Evolutionary conservation across 2,329 filamentous ascomycete species (phyloP), one percentile per base, ranked within the genome.

Genomic region (Macrophomina pseudophaseolina): DNA sequence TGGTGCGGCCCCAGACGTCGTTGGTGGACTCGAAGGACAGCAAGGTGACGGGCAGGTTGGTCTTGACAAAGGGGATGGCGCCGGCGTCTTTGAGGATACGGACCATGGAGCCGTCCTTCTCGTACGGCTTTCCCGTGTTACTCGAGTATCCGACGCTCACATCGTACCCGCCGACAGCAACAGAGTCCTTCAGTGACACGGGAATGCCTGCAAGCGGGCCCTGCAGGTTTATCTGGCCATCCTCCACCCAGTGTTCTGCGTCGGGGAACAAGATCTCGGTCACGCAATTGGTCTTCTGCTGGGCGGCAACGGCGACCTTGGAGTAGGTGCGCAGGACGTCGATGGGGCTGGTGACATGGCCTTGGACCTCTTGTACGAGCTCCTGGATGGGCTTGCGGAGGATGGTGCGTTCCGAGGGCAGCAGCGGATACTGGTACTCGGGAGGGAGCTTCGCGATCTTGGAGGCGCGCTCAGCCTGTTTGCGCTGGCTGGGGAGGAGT

Each of bases 1-100:
- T 89, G 70, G 86, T 90, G 38, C 88, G 86, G 8, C 94, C 94
- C 92, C 94, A 98, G 23, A 97, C 83, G 68, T 88, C 87, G 72
- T 90, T 90, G 62, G 88, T 87, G 16, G 91, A 93, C 78, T 97
- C 93, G 73, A 97, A 97, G 66, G 90, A 93, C 48, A 97, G 84
- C 1, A 97, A 85, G 0, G 93, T 97, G 66, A 94, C 91, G 5
- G 94, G 94, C 1, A 96, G 77, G 69, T 95, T 95, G 0, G 94
- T 97, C 83, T 97, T 98, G 70, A 94, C 92, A 75, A 97, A 97
- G 0, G 94, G 94, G 1, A 97, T 85, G 0, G 94, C 93, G 28
- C 94, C 86, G 2, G 93, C 92, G 75, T 95, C 91, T 74, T 97
- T 97, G 62, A 97, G 83, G 49, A 98, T 79, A 66, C 85, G 86